Conservation (phyloP, 2,329 filamentous ascomycete genomes). For the Exutisphaerella laricina region DNA sequence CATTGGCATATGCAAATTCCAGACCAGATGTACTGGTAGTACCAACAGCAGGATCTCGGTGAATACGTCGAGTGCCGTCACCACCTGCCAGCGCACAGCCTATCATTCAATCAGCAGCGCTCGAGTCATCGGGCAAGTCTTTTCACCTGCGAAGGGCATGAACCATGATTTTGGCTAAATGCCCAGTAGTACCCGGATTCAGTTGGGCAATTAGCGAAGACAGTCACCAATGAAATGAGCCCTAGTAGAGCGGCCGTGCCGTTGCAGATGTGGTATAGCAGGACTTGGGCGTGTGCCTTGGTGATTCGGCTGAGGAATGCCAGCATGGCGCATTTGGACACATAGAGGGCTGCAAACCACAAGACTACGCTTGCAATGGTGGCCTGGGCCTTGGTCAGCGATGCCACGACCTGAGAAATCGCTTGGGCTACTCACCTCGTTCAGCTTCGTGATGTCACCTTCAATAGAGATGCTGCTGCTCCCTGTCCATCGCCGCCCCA, state of each 20-base stretch:
- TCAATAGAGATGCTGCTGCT: constrained; percentile 9
- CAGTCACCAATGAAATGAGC: constrained; percentile 28
- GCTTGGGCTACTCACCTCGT: constrained; percentile 21
- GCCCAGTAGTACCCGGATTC: constrained; percentile 29
- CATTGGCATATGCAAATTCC: constrained; percentile 35
- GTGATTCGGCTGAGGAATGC: constrained; percentile 31
- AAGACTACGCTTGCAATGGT: constrained; percentile 27
- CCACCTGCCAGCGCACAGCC: constrained; percentile 33
- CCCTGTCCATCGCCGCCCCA: constrained; percentile 25
- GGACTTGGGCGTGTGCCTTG: constrained; percentile 23
- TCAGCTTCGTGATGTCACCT: constrained; percentile 19
- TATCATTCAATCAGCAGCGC: constrained; percentile 13
- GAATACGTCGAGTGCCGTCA: constrained; percentile 37
- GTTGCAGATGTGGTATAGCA: constrained; percentile 26
- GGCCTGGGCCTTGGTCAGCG: constrained; percentile 18
- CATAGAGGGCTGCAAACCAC: constrained; percentile 28
- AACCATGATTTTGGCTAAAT: constrained; percentile 22
- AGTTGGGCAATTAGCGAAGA: constrained; percentile 25
- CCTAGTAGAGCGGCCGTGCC: constrained; percentile 22
- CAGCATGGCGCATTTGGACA: constrained; percentile 31
- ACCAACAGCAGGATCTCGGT: constrained; percentile 33
- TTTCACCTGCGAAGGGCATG: constrained; percentile 29
- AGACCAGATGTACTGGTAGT: constrained; percentile 33
- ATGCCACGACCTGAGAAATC: not conserved
- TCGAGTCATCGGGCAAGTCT: not conserved